Base-by-base conservation (phyloP, 176 grass and related monocot genomes). In the Guadua angustifolia region DNA sequence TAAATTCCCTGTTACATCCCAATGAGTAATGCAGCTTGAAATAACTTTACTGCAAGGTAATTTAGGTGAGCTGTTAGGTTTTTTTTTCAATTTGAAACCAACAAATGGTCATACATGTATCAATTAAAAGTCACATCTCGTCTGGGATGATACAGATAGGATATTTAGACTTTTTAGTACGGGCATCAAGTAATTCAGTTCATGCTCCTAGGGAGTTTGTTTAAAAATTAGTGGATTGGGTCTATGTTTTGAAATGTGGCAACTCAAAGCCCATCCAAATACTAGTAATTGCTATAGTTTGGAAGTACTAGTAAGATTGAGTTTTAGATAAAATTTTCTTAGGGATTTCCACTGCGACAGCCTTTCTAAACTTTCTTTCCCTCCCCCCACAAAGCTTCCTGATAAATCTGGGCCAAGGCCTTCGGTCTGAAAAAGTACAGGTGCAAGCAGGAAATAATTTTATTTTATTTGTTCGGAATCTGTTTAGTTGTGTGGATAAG, bases 1-100 rank as follows among this genome's bases (percentile, higher is more conserved):
- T 85, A 59, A 38, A 40, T 64, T 44, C 25, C 24, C 51, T 76
- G 19, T 25, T 61, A 56, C 29, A 9, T 17, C 69, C 39, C 11
- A 26, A 29, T 35, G 74, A 84, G 19, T 26, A 36, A 56, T 78
- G 55, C 22, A 68, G 0, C 17, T 86, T 73, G 44, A 57, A 73
- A 80, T 85, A 85, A 43, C 36, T 52, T n/a, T 51, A 46, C 10
- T 26, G 19, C 49, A 29, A 40, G 26, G 17, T 68, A 72, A 72
- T 73, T 66, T 65, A 21, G 36, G 53, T 73, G 11, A 49, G 10
- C 39, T 50, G 42, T 73, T 29, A 35, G 12, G 13, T 60, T 13
- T 71, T 80, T 80, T 69, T 4, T 66, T 66, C 17, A 13, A 9
- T 60, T 52, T 7, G 9, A 65, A 68, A 51, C 19, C 36, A 50